Conservation (phyloP, 768 basidiomycete species). For the Pseudohyphozyma bogoriensis region DNA sequence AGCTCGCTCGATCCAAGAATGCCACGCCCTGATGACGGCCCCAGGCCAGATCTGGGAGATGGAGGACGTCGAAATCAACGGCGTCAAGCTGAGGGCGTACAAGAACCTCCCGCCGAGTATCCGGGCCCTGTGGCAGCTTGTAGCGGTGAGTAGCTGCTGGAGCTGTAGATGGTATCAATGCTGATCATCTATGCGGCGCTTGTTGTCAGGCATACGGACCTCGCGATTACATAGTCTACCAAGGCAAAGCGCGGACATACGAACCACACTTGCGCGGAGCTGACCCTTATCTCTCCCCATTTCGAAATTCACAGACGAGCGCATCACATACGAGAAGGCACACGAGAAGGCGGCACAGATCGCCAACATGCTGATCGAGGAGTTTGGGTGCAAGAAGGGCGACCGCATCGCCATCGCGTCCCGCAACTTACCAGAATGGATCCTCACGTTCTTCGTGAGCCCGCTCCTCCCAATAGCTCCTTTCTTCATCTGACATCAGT, state of each 20-base stretch:
- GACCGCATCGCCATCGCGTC: constrained; percentile 52
- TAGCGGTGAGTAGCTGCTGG: not conserved
- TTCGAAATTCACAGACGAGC: constrained; percentile 32
- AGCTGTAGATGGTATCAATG: too few relatives aligned
- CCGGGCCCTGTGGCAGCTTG: not conserved
- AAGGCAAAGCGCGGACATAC: constrained; percentile 28
- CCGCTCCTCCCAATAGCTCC: not conserved
- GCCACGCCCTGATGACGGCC: not conserved
- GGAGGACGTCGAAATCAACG: not conserved
- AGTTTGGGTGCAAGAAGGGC: constrained; percentile 48
- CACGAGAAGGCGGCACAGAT: constrained; percentile 32
- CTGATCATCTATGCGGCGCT: not conserved
- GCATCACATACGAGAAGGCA: constrained; percentile 47
- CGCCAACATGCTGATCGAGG: constrained; percentile 31
- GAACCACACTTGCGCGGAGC: too few relatives aligned
- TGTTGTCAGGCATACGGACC: constrained; percentile 38
- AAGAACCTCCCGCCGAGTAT: not conserved
- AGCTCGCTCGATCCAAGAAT: not conserved
- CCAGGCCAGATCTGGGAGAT: not conserved
- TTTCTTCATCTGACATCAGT: not conserved
- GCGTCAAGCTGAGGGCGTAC: not conserved
- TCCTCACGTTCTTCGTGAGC: constrained; percentile 48
- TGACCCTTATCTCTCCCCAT: not conserved
- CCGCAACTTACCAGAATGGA: constrained; percentile 51
- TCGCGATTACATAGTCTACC: constrained; percentile 51